Base-by-base conservation (phyloP, 139 green algal species). In the Chlorella sp. region DNA sequence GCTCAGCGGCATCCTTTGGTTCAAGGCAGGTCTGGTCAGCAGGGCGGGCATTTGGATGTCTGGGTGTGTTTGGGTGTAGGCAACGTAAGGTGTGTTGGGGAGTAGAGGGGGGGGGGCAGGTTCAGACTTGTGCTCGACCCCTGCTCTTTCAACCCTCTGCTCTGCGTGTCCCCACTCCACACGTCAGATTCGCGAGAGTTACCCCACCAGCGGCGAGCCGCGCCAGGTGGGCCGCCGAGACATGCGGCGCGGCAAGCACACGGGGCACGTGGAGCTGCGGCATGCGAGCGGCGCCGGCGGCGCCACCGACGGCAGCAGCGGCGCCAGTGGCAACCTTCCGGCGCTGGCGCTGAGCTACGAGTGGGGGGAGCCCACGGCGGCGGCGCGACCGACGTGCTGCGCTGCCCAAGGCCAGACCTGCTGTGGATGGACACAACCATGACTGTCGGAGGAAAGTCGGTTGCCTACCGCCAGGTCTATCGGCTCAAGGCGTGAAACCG, bases 1-100 rank as follows among this genome's bases (percentile, higher is more conserved):
- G 50, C 62, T 83, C 21, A 67, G 41, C n/a, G 71, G 72, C 27
- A 67, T 83, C 35, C 69, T 74, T 12, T 83, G 77, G 77, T 83
- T 83, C 50, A 83, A 83, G 67, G 43, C 77, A 15, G 72, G 35
- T 21, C 19, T 43, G 21, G n/a, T 38, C 15, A 62, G 48, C 21
- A n/a, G 8, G 8, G 6, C 41, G 35, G 36, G 29, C 41, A 46
- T 14, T 21, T 41, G 42, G 41, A 35, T 25, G 23, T 0, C 67
- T 35, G 17, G 29, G 25, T 5, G 53, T 53, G 36, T 67, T 67
- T 11, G 35, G 12, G 14, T 23, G 6, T 8, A 19, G 17, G 29
- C 25, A 25, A 70, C n/a, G n/a, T n/a, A n/a, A n/a, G n/a, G n/a
- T n/a, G n/a, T n/a, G n/a, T n/a, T n/a, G n/a, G n/a, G n/a, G n/a